Percentiles rank a stretch among this genome's conserved stretches.
Conservation (phyloP, 164 flowering plant species). For the Magnolia officinalis region DNA sequence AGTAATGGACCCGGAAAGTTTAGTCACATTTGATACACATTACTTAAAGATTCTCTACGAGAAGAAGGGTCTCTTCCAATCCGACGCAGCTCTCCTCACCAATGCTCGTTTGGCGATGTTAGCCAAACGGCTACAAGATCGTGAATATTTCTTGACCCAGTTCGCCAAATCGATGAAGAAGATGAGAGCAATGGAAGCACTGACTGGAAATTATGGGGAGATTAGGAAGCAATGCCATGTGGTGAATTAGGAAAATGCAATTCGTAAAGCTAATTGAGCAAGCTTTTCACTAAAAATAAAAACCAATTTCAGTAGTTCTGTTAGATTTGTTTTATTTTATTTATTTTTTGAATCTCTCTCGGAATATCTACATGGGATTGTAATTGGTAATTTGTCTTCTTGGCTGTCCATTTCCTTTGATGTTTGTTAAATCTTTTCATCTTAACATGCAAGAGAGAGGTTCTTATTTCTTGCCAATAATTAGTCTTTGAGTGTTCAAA, state of each 20-base stretch:
- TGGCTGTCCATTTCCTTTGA: no score
- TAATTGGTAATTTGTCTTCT: no score
- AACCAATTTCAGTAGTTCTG: no score
- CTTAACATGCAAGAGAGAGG: no score
- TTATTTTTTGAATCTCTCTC: no score
- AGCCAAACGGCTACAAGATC: not conserved
- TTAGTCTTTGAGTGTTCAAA: no score
- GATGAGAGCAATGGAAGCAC: constrained; percentile 13
- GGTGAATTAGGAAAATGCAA: not conserved
- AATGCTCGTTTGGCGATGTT: constrained; percentile 6
- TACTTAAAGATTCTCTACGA: constrained; percentile 29
- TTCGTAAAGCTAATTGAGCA: no score
- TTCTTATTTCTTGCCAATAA: no score
- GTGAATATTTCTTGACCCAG: not conserved
- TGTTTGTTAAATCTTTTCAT: no score
- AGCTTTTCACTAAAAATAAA: no score
- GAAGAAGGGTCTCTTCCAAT: constrained; percentile 43
- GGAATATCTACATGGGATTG: no score
- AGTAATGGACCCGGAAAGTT: constrained; percentile 45
- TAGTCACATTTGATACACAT: constrained; percentile 29
- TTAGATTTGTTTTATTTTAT: no score
- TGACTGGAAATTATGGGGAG: constrained; percentile 9
- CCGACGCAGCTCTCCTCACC: constrained; percentile 56
- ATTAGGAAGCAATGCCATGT: constrained; percentile 15
- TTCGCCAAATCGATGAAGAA: constrained; percentile 16